Conservation (phyloP, 352 stramenopile species). For the Halophytophthora batemanensis region DNA sequence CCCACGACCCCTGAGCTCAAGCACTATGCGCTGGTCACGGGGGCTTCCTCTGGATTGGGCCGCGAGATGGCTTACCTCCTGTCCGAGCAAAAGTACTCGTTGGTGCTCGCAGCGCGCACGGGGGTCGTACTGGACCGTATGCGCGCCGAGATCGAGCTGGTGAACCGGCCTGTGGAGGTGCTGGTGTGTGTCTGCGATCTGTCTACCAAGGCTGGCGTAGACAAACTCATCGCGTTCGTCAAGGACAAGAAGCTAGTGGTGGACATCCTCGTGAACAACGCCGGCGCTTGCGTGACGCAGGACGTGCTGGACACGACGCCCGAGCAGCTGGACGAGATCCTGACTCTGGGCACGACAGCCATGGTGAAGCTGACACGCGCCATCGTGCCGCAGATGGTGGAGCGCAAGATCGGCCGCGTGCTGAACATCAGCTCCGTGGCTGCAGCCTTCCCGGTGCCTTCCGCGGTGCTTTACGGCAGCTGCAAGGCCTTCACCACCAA, state of each 20-base stretch:
- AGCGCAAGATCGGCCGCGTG: conserved; percentile 62
- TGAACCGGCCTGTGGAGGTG: conserved; percentile 56
- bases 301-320: conserved; percentile 40
- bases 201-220: conserved; percentile 42
- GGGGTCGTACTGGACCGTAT: conserved; percentile 66
- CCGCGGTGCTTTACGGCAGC: conserved; percentile 71
- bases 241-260: conserved; percentile 57
- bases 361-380: conserved; percentile 58
- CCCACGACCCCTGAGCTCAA: conserved; percentile 44
- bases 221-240: conserved; percentile 55
- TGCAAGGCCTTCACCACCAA: conserved; percentile 73
- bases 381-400: conserved; percentile 73
- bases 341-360: conserved; percentile 68
- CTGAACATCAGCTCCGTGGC: conserved; percentile 80
- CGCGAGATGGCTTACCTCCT: conserved; percentile 77
- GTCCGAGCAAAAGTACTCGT: conserved; percentile 74
- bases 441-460: conserved; percentile 44
- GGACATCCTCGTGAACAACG: conserved; percentile 88
- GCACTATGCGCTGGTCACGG: conserved; percentile 68
- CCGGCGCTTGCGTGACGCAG: conserved; percentile 36
- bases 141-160: conserved; percentile 69
- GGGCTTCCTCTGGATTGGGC: conserved; percentile 70
- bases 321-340: conserved; percentile 51
- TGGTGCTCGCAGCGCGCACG: conserved; percentile 63
- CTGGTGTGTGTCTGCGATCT: conserved; percentile 64